These are phyloP conservation scores for Sporodiniella umbellata DNA, from an alignment of 371 early-diverging fungal genomes.

Conservation along the genomic window DNA sequence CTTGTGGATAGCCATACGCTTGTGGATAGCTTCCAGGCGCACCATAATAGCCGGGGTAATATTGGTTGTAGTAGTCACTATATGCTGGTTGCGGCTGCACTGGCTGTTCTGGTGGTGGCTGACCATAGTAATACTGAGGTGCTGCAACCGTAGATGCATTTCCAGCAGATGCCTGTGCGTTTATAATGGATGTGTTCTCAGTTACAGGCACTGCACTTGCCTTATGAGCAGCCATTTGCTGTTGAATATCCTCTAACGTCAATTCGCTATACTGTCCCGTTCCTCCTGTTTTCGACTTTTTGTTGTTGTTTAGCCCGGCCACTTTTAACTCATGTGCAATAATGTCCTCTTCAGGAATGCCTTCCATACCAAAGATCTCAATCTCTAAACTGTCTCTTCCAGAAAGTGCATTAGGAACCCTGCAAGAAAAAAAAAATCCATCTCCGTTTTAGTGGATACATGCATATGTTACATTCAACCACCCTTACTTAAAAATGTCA, in stretches of 20 bases:
- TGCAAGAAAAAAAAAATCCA: constrained; percentile 23
- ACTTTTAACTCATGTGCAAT: constrained; percentile 60
- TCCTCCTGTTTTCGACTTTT: constrained; percentile 21
- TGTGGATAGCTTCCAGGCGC: constrained; percentile 4
- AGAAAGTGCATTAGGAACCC: constrained; percentile 84
- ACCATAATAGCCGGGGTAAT: constrained; percentile 11
- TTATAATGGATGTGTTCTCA: constrained; percentile 23
- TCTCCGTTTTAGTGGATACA: neutral
- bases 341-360: constrained; percentile 84
- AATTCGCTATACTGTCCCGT: constrained; percentile 36
- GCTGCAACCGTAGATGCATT: constrained; percentile 6
- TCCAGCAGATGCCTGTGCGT: constrained; percentile 10
- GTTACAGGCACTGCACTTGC: constrained; percentile 24
- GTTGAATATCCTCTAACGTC: constrained; percentile 39
- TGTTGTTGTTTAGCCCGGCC: constrained; percentile 17
- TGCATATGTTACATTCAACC: neutral
- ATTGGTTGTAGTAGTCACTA: constrained; percentile 21
- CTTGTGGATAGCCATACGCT: constrained; percentile 15
- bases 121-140: constrained; percentile 11
- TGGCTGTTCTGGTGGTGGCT: neutral
- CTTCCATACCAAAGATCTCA: constrained; percentile 95
- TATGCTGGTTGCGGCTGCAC: neutral
- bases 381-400: constrained; percentile 84
- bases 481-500: constrained; percentile 62
- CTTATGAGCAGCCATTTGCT: constrained; percentile 38